phyloP scores from a whole-genome alignment of 2,329 filamentous ascomycete genomes.

The Penicillium nordicum region DNA sequence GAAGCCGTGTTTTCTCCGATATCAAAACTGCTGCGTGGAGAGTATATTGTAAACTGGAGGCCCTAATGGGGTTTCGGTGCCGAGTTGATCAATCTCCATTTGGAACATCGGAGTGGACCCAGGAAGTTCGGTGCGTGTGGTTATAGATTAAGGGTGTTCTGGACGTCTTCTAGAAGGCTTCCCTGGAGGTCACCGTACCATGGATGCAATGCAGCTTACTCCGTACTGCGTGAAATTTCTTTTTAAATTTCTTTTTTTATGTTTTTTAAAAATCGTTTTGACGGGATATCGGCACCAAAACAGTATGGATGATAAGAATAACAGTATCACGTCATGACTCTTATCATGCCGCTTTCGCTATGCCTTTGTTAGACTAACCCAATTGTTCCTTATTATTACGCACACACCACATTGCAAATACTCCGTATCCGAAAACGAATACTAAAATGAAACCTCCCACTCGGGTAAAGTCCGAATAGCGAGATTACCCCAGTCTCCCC shows the following conservation, averaged over 20 bases:
- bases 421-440: conserved; percentile 6
- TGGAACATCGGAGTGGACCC: conserved; percentile 11
- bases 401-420: not conserved
- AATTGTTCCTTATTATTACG: not conserved
- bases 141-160: conserved; percentile 26
- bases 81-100: conserved; percentile 5
- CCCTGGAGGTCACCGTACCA: conserved; percentile 13
- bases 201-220: conserved; percentile 19
- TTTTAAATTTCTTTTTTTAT: not conserved
- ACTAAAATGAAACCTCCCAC: conserved; percentile 13
- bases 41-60: conserved; percentile 6
- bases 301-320: conserved; percentile 5
- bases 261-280: not conserved
- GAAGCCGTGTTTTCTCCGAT: not conserved
- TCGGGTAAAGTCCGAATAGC: conserved; percentile 8
- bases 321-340: conserved; percentile 22
- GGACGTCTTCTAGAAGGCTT: conserved; percentile 37
- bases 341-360: conserved; percentile 24
- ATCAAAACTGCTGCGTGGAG: conserved; percentile 6
- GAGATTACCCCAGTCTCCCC: not conserved
- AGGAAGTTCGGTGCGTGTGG: conserved; percentile 12
- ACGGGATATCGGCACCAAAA: conserved; percentile 11
- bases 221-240: not conserved
- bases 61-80: conserved; percentile 3
- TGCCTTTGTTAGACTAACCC: conserved; percentile 8